A percentile compares a stretch with the other conserved stretches of the same genome.
phyloP scores from a whole-genome alignment of 257 asterid species.

The Przewalskia tangutica region DNA sequence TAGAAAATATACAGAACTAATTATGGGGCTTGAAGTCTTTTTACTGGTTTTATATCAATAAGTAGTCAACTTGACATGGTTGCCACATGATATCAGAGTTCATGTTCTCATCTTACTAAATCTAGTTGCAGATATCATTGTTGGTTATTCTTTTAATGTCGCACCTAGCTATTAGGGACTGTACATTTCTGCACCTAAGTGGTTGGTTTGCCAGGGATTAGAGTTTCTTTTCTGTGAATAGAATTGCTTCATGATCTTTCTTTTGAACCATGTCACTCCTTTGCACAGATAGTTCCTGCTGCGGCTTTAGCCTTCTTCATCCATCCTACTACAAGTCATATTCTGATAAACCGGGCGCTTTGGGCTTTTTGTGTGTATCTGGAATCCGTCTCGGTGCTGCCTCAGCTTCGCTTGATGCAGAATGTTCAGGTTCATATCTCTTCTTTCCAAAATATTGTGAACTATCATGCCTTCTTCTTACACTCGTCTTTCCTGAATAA shows the following conservation, averaged over 20 bases:
- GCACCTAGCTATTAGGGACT: too few relatives aligned
- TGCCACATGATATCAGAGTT: too few relatives aligned
- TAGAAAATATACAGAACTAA: too few relatives aligned
- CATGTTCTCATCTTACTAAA: background rate
- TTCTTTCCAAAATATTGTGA: background rate
- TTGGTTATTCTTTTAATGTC: too few relatives aligned
- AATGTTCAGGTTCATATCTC: conserved; percentile 50
- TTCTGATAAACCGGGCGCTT: conserved; percentile 31
- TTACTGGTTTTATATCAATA: too few relatives aligned
- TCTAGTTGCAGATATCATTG: too few relatives aligned
- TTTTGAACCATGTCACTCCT: too few relatives aligned
- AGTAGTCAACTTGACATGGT: too few relatives aligned
- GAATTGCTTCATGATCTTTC: too few relatives aligned
- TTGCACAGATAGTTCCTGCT: conserved; percentile 45
- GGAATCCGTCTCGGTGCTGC: conserved; percentile 77
- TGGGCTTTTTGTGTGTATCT: conserved; percentile 85
- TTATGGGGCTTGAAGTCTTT: too few relatives aligned
- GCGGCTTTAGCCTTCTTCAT: conserved; percentile 50
- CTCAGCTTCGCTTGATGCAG: conserved; percentile 92
- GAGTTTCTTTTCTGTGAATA: background rate
- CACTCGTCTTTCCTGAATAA: too few relatives aligned
- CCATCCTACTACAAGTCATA: conserved; percentile 52
- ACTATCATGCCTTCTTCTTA: too few relatives aligned
- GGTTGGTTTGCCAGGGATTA: background rate
- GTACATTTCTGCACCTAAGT: background rate